Evolutionary conservation across 1,284 basidiomycete species (phyloP), one percentile per base, ranked within the genome.

Genomic region (Ustilago vetiveriae): DNA sequence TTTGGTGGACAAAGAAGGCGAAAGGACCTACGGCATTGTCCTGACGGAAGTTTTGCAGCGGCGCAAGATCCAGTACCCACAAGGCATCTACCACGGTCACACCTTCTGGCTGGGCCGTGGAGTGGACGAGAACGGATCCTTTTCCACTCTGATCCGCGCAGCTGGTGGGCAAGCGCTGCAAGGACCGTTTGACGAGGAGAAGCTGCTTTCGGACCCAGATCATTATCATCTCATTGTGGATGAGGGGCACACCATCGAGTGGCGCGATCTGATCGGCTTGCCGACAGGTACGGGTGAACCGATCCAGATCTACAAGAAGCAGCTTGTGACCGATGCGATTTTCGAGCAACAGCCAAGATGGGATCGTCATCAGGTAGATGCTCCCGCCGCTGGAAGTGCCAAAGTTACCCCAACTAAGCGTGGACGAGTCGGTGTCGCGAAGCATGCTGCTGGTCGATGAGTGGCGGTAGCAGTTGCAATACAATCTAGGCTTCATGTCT

Each of bases 21-120:
- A 69, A 37, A 59, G 43, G 44, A 49, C 54, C 13, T 64, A 69
- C 23, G 55, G 55, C 11, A 45, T 64, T 37, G 37, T 44, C 1
- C 59, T 69, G 10, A 51, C 51, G n/a, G 43, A 60, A 2, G 51
- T 63, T 14, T 22, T 69, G 38, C 23, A 59, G 17, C 66, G 66
- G 8, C 43, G 57, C 14, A 19, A 30, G 27, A 6, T 21, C 23
- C 27, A 52, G 17, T 64, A 21, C 33, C 37, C 55, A 4, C 37
- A 45, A 3, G 66, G 66, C 13, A 53, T 69, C 29, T 64, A 58
- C n/a, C 29, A 45, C 17, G 66, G 51, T 0, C 66, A 69, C 51
- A 58, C 47, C 19, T 69, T 69, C 30, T 69, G 66, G 66, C 39
- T 69, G 10, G 50, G 45, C n/a, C 66, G 59, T 8, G 66, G 55